Base-by-base conservation (phyloP, 108 stramenopile species). In the Cyclotella distinguenda region DNA sequence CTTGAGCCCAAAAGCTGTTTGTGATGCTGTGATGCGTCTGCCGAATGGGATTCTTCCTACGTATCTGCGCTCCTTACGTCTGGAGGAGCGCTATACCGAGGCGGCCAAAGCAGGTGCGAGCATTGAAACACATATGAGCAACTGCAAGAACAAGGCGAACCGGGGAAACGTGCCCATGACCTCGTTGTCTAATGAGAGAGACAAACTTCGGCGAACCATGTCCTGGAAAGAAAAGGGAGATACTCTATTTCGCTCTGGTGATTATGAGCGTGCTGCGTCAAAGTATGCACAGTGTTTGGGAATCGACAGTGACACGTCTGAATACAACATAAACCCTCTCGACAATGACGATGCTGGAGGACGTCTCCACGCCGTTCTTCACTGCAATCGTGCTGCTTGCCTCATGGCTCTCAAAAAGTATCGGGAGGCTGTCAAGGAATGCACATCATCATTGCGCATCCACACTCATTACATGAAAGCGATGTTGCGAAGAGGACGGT, bases 381-480 rank as follows among this genome's bases (percentile, higher is more conserved):
- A 91, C 56, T 92, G 94, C 86, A 92, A 95, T 51, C 82, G 94
- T 9, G 94, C 94, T 43, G 94, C 94, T 22, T 89, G 89, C 68
- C 75, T 89, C 30, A 95, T 95, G 89, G 88, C 83, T 1, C 35
- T 87, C 44, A 80, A 80, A 40, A 79, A 79, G 25, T 86, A 80
- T 58, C 54, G 74, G 0, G 89, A 87, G 54, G 94, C 90, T 0
- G 71, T 87, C 11, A 79, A 76, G 26, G 94, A 95, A 63, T 95
- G 94, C 60, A 82, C 89, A 9, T 77, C 83, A 21, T 90, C 94
- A n/a, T 73, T 95, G 34, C 67, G 80, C 6, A 89, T 95, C 26
- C 86, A 95, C 56, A 73, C 85, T 15, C 82, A 79, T 32, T 95
- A 95, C 72, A 89, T 90, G 84, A 95, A 95, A 61, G 94, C 94